Conservation (phyloP, 2,329 filamentous ascomycete species). For the Apiospora malaysiana region DNA sequence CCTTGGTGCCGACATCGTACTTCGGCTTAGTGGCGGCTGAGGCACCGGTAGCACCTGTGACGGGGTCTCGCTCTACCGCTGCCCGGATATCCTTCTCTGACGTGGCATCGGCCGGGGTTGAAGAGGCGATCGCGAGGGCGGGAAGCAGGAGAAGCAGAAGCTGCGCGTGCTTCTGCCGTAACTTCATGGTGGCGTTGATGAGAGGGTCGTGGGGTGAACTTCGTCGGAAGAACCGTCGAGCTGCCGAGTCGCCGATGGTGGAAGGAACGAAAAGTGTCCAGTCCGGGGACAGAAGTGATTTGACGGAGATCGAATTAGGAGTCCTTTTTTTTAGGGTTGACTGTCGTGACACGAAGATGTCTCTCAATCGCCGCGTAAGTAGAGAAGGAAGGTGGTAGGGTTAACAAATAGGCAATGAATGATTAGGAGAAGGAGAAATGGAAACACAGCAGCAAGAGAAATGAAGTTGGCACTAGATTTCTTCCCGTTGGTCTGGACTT, state of each 20-base stretch:
- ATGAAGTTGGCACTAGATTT: not conserved
- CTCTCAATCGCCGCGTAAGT: not conserved
- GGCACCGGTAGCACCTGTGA: slow-evolving; percentile 40
- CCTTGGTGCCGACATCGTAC: slow-evolving; percentile 61
- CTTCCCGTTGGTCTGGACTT: not conserved
- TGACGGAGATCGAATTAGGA: not conserved
- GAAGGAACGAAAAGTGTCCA: slow-evolving; percentile 8
- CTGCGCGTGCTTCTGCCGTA: slow-evolving; percentile 35
- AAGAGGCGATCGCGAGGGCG: slow-evolving; percentile 33
- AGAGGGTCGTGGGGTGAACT: no score
- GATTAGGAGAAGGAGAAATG: not conserved
- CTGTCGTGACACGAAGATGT: not conserved
- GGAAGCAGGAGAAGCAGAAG: slow-evolving; percentile 38
- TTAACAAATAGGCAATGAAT: not conserved
- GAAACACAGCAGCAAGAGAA: slow-evolving; percentile 4
- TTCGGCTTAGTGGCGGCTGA: slow-evolving; percentile 37
- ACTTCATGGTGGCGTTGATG: slow-evolving; percentile 34
- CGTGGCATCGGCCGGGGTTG: slow-evolving; percentile 29
- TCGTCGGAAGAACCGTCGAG: not conserved
- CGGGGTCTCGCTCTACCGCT: slow-evolving; percentile 32
- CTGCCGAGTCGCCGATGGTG: not conserved
- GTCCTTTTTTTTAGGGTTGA: not conserved
- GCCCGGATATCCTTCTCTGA: slow-evolving; percentile 28
- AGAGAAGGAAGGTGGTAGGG: not conserved
- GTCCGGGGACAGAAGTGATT: not conserved